These are phyloP conservation scores for Xylaria nigripes DNA, from an alignment of 495 filamentous ascomycete genomes.

Conservation along the genomic window DNA sequence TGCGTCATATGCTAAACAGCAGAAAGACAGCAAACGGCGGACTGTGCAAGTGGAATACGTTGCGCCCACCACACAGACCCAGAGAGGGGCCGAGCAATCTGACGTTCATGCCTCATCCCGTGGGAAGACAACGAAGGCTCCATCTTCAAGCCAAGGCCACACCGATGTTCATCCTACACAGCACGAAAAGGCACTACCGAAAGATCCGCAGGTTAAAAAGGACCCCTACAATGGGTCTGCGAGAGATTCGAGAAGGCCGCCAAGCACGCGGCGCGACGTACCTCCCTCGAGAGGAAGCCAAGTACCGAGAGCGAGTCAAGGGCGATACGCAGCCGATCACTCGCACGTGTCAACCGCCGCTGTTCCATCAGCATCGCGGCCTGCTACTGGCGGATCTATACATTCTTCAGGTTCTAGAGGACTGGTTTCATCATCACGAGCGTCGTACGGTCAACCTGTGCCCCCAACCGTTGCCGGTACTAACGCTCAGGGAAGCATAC, in stretches of 20 bases:
- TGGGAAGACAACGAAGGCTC: constrained; percentile 45
- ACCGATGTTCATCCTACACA: constrained; percentile 35
- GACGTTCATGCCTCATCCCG: constrained; percentile 18
- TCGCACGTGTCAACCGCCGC: constrained; percentile 35
- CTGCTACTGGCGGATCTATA: constrained; percentile 77
- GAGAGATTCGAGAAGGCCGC: constrained; percentile 35
- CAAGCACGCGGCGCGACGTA: constrained; percentile 35
- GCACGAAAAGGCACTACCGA: constrained; percentile 46
- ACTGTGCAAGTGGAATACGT: constrained; percentile 99
- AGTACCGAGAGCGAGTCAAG: constrained; percentile 43
- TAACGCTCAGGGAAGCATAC: constrained; percentile 83
- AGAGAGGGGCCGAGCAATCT: constrained; percentile 38
- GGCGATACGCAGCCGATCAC: constrained; percentile 41
- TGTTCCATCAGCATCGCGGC: constrained; percentile 48
- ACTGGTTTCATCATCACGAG: constrained; percentile 51
- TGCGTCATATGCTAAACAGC: constrained; percentile 46
- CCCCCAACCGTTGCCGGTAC: constrained; percentile 82
- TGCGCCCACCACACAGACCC: constrained; percentile 75
- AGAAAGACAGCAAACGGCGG: constrained; percentile 81
- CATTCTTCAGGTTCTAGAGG: constrained; percentile 49
- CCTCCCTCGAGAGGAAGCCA: constrained; percentile 47
- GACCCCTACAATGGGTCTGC: constrained; percentile 36
- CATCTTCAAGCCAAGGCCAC: constrained; percentile 41
- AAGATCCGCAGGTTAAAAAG: constrained; percentile 39
- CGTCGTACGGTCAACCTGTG: constrained; percentile 83